phyloP scores from a whole-genome alignment of 192 early-diverging fungal species.

The Paraglomus occultum region DNA sequence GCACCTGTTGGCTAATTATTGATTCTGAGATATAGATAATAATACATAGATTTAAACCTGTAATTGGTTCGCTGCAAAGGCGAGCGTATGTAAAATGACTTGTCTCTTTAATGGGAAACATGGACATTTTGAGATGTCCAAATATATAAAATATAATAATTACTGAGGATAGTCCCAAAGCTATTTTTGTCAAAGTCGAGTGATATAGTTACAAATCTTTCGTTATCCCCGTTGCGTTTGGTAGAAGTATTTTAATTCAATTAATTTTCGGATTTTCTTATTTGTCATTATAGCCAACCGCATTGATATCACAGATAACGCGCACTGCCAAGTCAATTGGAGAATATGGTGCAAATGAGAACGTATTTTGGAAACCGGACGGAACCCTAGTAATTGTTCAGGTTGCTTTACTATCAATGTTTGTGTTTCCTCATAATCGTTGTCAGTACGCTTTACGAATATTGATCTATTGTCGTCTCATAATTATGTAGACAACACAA shows the following conservation, averaged over 20 bases:
- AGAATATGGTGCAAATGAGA: conserved; percentile 72
- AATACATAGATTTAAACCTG: too few relatives aligned
- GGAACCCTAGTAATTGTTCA: conserved; percentile 60
- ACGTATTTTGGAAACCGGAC: conserved; percentile 75
- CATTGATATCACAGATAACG: conserved; percentile 59
- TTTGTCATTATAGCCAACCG: conserved; percentile 53
- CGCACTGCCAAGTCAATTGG: conserved; percentile 61
- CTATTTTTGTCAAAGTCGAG: neutral
- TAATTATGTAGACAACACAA: conserved; percentile 52
- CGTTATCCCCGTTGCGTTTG: neutral
- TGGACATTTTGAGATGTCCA: neutral
- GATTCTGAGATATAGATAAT: too few relatives aligned
- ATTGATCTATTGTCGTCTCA: neutral
- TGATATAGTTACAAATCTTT: neutral
- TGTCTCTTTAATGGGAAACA: too few relatives aligned
- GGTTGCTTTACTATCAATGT: conserved; percentile 41
- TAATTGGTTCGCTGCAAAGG: too few relatives aligned
- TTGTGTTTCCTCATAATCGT: neutral
- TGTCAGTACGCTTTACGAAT: neutral
- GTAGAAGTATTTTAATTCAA: neutral
- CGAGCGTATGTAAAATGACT: too few relatives aligned
- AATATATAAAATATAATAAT: neutral
- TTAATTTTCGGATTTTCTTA: neutral
- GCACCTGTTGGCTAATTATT: too few relatives aligned
- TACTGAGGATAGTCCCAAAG: neutral